phyloP scores from a whole-genome alignment of 176 grass and related monocot species.

The Canna indica region DNA sequence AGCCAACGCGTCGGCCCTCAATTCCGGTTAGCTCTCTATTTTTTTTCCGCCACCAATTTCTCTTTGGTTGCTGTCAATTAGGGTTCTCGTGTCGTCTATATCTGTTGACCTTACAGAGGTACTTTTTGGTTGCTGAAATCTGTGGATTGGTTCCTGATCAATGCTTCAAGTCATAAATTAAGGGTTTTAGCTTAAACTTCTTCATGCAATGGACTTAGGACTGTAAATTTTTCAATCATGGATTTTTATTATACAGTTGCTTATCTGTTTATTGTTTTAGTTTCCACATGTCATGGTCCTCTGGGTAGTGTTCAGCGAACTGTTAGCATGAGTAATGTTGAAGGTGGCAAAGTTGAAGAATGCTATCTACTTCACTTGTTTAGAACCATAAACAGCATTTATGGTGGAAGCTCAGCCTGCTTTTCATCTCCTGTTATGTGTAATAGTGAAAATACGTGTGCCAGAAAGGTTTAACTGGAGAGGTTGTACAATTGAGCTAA shows the following conservation, averaged over 20 bases:
- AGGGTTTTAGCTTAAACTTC: not conserved
- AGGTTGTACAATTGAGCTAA: too few species aligned
- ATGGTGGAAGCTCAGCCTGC: too few species aligned
- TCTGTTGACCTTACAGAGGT: not conserved
- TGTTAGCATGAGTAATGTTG: not conserved
- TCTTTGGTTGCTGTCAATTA: not conserved
- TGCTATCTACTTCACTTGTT: too few species aligned
- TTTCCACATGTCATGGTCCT: not conserved
- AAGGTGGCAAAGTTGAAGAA: not conserved
- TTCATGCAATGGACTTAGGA: not conserved
- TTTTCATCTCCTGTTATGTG: too few species aligned
- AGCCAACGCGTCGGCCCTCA: not conserved
- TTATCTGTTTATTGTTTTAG: not conserved
- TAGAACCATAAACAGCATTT: too few species aligned
- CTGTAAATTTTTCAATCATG: not conserved
- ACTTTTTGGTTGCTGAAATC: not conserved
- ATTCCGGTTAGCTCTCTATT: not conserved
- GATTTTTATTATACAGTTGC: not conserved
- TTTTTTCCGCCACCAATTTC: not conserved
- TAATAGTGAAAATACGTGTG: too few species aligned
- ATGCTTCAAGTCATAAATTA: too few species aligned
- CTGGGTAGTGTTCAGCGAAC: not conserved
- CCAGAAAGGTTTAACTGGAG: too few species aligned
- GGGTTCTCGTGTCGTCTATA: not conserved
- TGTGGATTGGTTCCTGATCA: not conserved